Evolutionary conservation across 2,329 filamentous ascomycete genomes (phyloP).

Genomic region (Pyrenophora seminiperda): DNA sequence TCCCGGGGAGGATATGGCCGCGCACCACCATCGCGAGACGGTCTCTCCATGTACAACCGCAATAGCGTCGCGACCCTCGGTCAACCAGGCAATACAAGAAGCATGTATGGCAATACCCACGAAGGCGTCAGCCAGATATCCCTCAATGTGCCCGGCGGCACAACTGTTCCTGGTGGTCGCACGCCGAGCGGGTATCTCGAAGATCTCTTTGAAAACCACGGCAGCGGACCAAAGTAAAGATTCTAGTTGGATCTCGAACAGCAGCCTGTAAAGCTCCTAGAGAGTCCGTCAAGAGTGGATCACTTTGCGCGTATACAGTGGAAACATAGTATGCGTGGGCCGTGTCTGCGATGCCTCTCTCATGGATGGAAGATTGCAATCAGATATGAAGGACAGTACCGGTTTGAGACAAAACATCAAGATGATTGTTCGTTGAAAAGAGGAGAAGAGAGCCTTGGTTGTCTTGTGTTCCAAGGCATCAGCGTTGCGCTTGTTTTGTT

Average conservation of each 20-base stretch:
- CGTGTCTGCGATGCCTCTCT: constrained; percentile 1
- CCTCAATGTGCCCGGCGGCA: constrained; percentile 61
- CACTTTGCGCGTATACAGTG: not conserved
- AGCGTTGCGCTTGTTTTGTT: too few relatives aligned
- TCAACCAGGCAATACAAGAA: constrained; percentile 41
- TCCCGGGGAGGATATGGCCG: constrained; percentile 43
- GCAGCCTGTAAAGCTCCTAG: constrained; percentile 8
- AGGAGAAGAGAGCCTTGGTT: not conserved
- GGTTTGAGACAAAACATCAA: too few relatives aligned
- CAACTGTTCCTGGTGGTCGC: constrained; percentile 62
- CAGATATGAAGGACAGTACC: not conserved
- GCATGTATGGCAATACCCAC: constrained; percentile 38
- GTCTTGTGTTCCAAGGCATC: too few relatives aligned
- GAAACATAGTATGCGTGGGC: not conserved
- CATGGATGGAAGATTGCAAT: not conserved
- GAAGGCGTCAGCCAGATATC: constrained; percentile 68
- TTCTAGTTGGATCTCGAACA: constrained; percentile 36
- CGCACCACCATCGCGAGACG: constrained; percentile 41
- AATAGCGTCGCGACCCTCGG: constrained; percentile 46
- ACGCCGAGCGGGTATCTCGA: constrained; percentile 90
- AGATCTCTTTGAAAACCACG: constrained; percentile 81
- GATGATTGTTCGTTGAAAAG: not conserved
- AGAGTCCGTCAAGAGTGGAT: constrained; percentile 1
- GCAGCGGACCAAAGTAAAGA: constrained; percentile 42
- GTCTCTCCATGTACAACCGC: constrained; percentile 40